A percentile compares a stretch with the other conserved stretches of the same genome.
phyloP scores from a whole-genome alignment of 108 stramenopile species.

The Nitzschia sp. region DNA sequence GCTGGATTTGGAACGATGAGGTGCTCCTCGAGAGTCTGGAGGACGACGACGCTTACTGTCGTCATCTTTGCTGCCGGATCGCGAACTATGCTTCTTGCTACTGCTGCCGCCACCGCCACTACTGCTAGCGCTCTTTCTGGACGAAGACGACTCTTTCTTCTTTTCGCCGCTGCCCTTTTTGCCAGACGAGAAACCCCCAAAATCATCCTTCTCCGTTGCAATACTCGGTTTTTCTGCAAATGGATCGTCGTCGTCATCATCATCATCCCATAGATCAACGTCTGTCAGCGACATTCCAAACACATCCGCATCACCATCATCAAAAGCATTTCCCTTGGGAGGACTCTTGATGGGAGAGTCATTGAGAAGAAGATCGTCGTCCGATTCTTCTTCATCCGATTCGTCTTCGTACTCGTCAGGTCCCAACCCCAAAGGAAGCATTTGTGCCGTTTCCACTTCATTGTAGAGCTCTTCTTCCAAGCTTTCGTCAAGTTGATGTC shows the following conservation, averaged over 20 bases:
- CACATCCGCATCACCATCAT: slow-evolving; percentile 5
- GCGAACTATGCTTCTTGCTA: background rate
- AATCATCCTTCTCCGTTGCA: background rate
- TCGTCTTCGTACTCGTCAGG: background rate
- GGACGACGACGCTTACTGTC: slow-evolving; percentile 3
- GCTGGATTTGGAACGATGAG: slow-evolving; percentile 4
- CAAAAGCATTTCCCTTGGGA: background rate
- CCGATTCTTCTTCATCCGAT: background rate
- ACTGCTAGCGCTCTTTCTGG: background rate
- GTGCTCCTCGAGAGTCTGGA: background rate
- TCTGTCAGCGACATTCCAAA: slow-evolving; percentile 19
- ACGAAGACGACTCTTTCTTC: background rate
- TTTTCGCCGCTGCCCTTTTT: background rate
- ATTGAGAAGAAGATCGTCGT: no score
- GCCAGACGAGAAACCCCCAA: background rate
- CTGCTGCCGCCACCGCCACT: background rate
- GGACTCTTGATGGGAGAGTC: background rate
- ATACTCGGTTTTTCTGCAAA: background rate
- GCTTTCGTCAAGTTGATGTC: background rate
- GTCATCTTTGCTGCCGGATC: background rate
- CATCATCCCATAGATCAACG: slow-evolving; percentile 16
- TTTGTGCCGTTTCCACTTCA: background rate
- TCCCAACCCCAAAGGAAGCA: slow-evolving; percentile 4
- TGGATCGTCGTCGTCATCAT: background rate
- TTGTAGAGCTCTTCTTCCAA: slow-evolving; percentile 2